A percentile compares a stretch with the other conserved stretches of the same genome.
phyloP scores from a whole-genome alignment of 345 rosid genomes.

The Euphorbia lathyris region DNA sequence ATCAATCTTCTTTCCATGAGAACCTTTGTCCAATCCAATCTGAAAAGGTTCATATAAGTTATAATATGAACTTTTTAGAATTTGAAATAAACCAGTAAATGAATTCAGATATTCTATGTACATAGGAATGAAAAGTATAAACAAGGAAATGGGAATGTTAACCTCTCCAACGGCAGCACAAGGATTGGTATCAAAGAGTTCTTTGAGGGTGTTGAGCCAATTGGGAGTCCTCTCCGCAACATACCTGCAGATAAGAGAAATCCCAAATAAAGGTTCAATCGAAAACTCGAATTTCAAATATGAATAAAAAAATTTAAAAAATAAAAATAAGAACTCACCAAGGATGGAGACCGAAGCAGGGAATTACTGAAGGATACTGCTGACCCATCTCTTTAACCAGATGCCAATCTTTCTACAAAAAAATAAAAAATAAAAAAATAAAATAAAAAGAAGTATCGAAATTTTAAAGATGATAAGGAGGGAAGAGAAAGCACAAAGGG shows the following conservation, averaged over 20 bases:
- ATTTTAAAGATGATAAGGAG: not conserved
- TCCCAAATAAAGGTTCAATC: not conserved
- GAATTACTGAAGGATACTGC: constrained; percentile 60
- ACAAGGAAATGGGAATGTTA: constrained; percentile 2
- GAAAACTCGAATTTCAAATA: not conserved
- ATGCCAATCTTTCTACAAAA: constrained; percentile 71
- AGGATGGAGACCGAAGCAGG: constrained; percentile 95
- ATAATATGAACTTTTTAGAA: not conserved
- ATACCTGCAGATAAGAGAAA: constrained; percentile 37
- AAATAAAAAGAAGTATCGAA: not conserved
- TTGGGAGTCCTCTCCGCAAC: constrained; percentile 62
- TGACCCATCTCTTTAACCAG: constrained; percentile 71
- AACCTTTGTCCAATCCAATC: constrained; percentile 96
- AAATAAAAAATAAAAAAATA: no score
- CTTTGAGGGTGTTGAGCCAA: constrained; percentile 72
- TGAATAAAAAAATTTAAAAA: not conserved
- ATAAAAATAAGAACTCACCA: constrained; percentile 38
- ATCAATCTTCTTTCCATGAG: constrained; percentile 67
- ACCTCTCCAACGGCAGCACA: constrained; percentile 96
- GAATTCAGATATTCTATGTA: not conserved
- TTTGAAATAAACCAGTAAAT: not conserved
- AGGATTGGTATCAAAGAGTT: constrained; percentile 62
- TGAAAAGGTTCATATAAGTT: constrained; percentile 19
- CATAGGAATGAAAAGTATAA: not conserved
- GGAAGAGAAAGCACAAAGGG: not conserved